These are phyloP conservation scores for Exophiala calicioides DNA, from an alignment of 2,329 filamentous ascomycete species.

Conservation along the genomic window DNA sequence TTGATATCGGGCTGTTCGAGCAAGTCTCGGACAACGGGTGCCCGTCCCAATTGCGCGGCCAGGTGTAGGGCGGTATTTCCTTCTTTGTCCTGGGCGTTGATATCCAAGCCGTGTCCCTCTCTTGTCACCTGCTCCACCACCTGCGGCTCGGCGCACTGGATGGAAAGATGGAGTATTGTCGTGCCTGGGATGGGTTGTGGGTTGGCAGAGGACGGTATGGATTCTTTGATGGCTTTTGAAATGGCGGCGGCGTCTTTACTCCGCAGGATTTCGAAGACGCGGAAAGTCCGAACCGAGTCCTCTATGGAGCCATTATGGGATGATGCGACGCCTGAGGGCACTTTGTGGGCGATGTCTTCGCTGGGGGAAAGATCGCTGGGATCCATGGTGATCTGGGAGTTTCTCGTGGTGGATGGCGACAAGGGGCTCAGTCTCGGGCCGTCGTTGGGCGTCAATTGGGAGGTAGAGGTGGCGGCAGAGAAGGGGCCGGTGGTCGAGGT, in stretches of 20 bases:
- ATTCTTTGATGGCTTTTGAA: conserved; percentile 72
- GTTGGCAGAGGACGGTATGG: conserved; percentile 49
- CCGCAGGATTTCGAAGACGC: conserved; percentile 87
- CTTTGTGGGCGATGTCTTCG: conserved; percentile 37
- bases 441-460: conserved; percentile 18
- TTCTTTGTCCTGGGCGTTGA: conserved; percentile 89
- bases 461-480: conserved; percentile 12
- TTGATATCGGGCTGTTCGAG: conserved; percentile 83
- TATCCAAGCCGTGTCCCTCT: conserved; percentile 68
- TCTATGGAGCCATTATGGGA: conserved; percentile 65
- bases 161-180: conserved; percentile 86
- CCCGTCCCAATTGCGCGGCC: conserved; percentile 78
- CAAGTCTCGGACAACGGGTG: conserved; percentile 76
- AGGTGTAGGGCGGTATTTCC: conserved; percentile 93
- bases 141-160: conserved; percentile 89
- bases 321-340: conserved; percentile 37
- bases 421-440: conserved; percentile 22
- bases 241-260: conserved; percentile 90
- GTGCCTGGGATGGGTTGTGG: conserved; percentile 62
- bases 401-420: conserved; percentile 30
- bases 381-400: conserved; percentile 34
- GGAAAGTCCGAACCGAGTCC: conserved; percentile 91
- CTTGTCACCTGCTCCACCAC: conserved; percentile 95
- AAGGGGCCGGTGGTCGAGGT: conserved; percentile 22
- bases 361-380: conserved; percentile 34